Percentiles rank a stretch among this genome's conserved stretches.
Evolutionary conservation across 768 basidiomycete genomes (phyloP).

Genomic region (Amyloporia xantha): DNA sequence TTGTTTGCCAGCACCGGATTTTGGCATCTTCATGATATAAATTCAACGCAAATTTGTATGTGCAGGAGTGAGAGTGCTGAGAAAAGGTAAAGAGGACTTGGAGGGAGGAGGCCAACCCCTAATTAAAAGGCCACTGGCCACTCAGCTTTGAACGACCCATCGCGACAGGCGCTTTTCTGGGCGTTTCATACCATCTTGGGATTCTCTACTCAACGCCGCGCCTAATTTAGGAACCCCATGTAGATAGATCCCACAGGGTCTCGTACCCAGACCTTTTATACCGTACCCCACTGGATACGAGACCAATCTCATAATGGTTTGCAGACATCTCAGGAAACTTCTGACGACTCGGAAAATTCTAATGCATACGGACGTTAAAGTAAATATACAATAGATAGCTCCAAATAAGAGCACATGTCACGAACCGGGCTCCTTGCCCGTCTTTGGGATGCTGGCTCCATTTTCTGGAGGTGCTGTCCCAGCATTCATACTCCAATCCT

Average conservation of each 20-base stretch:
- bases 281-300: no score
- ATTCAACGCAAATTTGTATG: no score
- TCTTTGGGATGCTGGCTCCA: background rate
- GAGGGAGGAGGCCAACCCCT: background rate
- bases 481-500: background rate
- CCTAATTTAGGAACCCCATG: background rate
- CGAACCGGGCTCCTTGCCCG: background rate
- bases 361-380: background rate
- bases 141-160: background rate
- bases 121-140: background rate
- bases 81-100: background rate
- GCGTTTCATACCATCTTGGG: background rate
- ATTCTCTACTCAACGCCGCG: conserved; percentile 1
- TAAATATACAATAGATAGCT: background rate
- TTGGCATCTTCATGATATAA: no score
- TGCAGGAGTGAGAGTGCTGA: no score
- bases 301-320: no score
- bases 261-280: no score
- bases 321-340: no score
- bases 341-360: no score
- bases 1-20: no score
- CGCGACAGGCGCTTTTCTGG: background rate
- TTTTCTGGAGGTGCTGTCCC: background rate
- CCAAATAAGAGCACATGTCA: background rate
- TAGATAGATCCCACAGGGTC: no score